A percentile compares a stretch with the other conserved stretches of the same genome.
Conservation (phyloP, 306 rosid species). For the Rubus parviflorus region DNA sequence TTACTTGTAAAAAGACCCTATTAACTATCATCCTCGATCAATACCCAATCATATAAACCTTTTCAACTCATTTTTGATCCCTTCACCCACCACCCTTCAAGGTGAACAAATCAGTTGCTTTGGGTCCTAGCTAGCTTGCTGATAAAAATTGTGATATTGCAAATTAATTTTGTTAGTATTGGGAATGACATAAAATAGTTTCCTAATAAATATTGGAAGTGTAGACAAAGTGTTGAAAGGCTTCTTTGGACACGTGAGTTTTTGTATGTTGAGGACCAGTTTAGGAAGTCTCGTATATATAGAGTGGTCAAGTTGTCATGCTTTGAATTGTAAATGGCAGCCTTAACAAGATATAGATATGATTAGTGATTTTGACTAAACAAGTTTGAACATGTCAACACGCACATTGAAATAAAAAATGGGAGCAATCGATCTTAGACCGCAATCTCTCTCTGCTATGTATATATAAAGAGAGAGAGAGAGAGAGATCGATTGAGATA, state of each 20-base stretch:
- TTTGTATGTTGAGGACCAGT: not conserved
- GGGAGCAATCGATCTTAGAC: not conserved
- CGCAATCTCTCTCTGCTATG: too few species aligned
- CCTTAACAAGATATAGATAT: not conserved
- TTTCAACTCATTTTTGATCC: not conserved
- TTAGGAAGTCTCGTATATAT: not conserved
- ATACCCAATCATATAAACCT: not conserved
- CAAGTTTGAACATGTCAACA: slow-evolving; percentile 11
- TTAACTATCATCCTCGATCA: not conserved
- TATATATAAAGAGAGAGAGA: too few species aligned
- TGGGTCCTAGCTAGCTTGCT: not conserved
- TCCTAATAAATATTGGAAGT: not conserved
- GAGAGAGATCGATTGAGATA: too few species aligned
- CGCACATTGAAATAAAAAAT: not conserved
- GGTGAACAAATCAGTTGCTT: not conserved
- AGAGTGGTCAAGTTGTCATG: not conserved
- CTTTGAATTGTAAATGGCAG: slow-evolving; percentile 9
- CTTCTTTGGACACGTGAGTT: slow-evolving; percentile 1
- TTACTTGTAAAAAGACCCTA: not conserved
- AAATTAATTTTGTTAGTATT: not conserved
- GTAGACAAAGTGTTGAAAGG: not conserved
- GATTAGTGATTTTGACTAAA: not conserved
- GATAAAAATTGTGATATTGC: too few species aligned
- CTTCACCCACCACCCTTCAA: not conserved
- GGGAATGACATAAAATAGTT: not conserved